Conservation (phyloP, 495 filamentous ascomycete species). For the Lasiosphaeria miniovina region DNA sequence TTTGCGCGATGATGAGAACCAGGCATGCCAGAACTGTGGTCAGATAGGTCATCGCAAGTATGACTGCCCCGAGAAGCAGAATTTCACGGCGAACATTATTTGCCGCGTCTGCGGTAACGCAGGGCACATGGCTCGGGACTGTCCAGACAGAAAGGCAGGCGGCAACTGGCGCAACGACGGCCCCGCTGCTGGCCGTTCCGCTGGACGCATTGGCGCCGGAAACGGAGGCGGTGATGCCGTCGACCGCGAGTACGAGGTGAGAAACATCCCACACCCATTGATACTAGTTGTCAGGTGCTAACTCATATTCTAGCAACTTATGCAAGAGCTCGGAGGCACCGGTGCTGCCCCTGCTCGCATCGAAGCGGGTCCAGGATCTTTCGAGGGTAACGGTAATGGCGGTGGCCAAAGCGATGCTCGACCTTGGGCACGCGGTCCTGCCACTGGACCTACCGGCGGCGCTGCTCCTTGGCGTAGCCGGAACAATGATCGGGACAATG, state of each 20-base stretch:
- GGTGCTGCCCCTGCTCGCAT: slow-evolving; percentile 73
- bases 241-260: slow-evolving; percentile 91
- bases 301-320: slow-evolving; percentile 71
- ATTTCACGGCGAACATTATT: slow-evolving; percentile 98
- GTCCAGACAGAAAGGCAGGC: slow-evolving; percentile 86
- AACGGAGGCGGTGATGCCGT: slow-evolving; percentile 72
- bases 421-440: slow-evolving; percentile 89
- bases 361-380: slow-evolving; percentile 74
- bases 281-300: slow-evolving; percentile 24
- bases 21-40: slow-evolving; percentile 99
- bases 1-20: slow-evolving; percentile 96
- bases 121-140: slow-evolving; percentile 51
- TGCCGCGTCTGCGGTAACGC: slow-evolving; percentile 87
- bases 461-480: slow-evolving; percentile 72
- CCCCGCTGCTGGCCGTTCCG: slow-evolving; percentile 38
- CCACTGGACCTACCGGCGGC: slow-evolving; percentile 82
- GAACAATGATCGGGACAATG: slow-evolving; percentile 41
- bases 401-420: slow-evolving; percentile 54
- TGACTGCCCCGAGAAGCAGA: slow-evolving; percentile 95
- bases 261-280: slow-evolving; percentile 24
- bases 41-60: slow-evolving; percentile 99
- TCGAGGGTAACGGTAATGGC: slow-evolving; percentile 36
- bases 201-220: slow-evolving; percentile 65
- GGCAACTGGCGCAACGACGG: slow-evolving; percentile 84
- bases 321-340: slow-evolving; percentile 84